These are phyloP conservation scores for Lithohypha guttulata DNA, from an alignment of 2,329 filamentous ascomycete genomes.

Conservation along the genomic window DNA sequence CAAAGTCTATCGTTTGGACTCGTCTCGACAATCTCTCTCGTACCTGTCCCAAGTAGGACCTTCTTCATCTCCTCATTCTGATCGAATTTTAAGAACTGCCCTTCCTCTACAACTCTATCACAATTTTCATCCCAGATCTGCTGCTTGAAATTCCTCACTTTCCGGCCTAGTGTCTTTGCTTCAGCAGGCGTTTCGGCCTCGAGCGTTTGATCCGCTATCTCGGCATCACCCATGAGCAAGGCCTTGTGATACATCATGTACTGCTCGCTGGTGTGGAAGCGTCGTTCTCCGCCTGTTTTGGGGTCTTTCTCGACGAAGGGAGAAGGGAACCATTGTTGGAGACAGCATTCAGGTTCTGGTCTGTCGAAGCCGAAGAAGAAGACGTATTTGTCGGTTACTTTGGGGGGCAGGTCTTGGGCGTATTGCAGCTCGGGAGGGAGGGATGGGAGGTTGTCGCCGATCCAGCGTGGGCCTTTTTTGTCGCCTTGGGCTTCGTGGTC, in stretches of 20 bases:
- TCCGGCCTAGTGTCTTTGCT: conserved; percentile 23
- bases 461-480: no score
- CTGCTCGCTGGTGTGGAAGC: conserved; percentile 9
- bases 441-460: conserved; percentile 3
- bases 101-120: conserved; percentile 25
- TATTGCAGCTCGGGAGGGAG: background rate
- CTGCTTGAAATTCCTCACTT: conserved; percentile 26
- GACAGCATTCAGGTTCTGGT: conserved; percentile 4
- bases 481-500: no score
- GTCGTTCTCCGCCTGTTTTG: background rate
- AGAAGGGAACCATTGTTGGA: conserved; percentile 9
- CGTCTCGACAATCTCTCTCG: conserved; percentile 26
- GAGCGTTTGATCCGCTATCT: conserved; percentile 24
- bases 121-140: conserved; percentile 23
- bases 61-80: conserved; percentile 24
- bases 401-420: background rate
- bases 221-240: conserved; percentile 24
- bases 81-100: conserved; percentile 26
- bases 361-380: conserved; percentile 9
- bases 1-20: conserved; percentile 29
- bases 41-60: conserved; percentile 24
- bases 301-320: conserved; percentile 1
- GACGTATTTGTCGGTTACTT: background rate
- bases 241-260: conserved; percentile 31
- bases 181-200: conserved; percentile 12